Base-by-base conservation (phyloP, 805 yeast genomes). In the Ogataea allantospora region DNA sequence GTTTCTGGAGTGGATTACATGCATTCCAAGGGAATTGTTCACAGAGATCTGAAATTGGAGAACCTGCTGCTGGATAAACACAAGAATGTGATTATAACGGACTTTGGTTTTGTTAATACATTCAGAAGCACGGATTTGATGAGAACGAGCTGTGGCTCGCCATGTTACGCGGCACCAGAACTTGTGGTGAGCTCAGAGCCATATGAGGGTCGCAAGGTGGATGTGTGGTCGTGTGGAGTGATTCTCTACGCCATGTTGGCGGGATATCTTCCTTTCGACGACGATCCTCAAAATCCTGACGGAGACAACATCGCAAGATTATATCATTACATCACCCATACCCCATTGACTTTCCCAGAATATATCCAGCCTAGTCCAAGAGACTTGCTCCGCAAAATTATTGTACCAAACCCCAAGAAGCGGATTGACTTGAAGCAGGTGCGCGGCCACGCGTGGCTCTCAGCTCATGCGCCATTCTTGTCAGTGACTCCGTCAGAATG, bases 141-240 rank as follows among this genome's bases (percentile, higher is more conserved):
- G 98, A 81, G 80, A 57, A 91, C 98, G 1, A 78, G 89, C 24
- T 91, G 99, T 62, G 99, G 99, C 2, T 87, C 96, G 3, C 99
- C 99, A 1, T 91, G 99, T 61, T 91, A 91, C 62, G 99, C 99
- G 0, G 99, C 99, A 1, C 99, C 99, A 0, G 99, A 93, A 59
- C 67, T 93, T 41, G 99, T 93, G 3, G 82, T 88, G 20, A 83
- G 91, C 9, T 86, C 80, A 46, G 75, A 80, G 37, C 88, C 95
- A 11, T 93, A 93, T 58, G 88, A 85, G 50, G 97, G 96, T 15
- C 76, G 88, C 45, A 88, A 88, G 62, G 97, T 88, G 21, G 99
- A 93, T 63, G 83, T 89, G 28, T 93, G 99, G 99, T 87, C 96
- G 0, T 79, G 95, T 53, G 99, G 99, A 43, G 89, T 93, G 19